Evolutionary conservation across 1,284 basidiomycete genomes (phyloP), one percentile per base, ranked within the genome.

Genomic region (Athelia sp.): DNA sequence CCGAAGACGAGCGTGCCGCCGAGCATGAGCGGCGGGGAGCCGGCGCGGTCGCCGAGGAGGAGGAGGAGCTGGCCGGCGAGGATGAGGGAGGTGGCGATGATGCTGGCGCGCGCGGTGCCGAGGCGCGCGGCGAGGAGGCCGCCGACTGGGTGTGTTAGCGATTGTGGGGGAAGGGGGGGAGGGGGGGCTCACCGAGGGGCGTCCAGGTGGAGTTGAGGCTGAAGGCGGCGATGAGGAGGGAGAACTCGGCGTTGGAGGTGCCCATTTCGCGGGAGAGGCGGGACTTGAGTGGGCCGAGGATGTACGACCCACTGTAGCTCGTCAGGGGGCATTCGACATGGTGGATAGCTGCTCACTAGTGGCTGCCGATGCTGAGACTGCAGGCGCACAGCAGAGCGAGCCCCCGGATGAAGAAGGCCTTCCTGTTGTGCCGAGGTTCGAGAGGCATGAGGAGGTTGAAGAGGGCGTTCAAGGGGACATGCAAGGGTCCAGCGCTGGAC

Each of bases 151-250:
- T 29, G 13, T 29, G 26, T 29, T 29, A 29, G 26, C 26, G n/a
- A n/a, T n/a, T 29, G 4, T 4, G 26, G 26, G 6, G 13, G 26
- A 4, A 6, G 26, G 26, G 13, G 4, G 26, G 26, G 13, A 13
- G 13, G 4, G 26, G 26, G 26, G 4, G 26, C 26, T 29, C 26
- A 0, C 87, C 72, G 3, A 90, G 72, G 1, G 87, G 87, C 10
- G 88, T 90, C 87, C 87, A 90, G 35, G 87, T 90, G 52, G 83
- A 82, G 60, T 90, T 90, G 34, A 90, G 65, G 50, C 81, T 87
- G 57, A 82, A 82, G 0, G 87, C 85, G 14, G 88, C 83, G 47
- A 91, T 77, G 42, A 91, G 68, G 26, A 90, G 72, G 43, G 84
- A 82, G 64, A 87, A 91, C 60, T 91, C 83, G 0, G 84, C 81